Evolutionary conservation across 192 early-diverging fungal species (phyloP).

Genomic region (Gigaspora rosea): DNA sequence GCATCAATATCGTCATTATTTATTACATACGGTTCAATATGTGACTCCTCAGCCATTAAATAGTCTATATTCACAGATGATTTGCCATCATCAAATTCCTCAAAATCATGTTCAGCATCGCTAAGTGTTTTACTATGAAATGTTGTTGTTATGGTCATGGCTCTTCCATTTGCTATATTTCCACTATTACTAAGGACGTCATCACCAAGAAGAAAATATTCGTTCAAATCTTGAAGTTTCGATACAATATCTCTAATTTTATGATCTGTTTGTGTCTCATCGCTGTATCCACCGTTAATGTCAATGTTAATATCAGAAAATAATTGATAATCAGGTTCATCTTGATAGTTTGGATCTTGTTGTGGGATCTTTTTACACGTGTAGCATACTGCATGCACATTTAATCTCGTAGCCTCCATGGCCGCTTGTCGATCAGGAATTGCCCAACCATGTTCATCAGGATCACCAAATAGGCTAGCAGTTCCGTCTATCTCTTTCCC

Average conservation of each 20-base stretch:
- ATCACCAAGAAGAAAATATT: conserved; percentile 21
- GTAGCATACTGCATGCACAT: conserved; percentile 46
- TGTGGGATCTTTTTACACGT: conserved; percentile 14
- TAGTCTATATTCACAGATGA: too few relatives aligned
- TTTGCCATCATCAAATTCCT: not conserved
- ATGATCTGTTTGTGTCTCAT: conserved; percentile 12
- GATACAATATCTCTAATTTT: conserved; percentile 11
- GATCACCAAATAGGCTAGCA: conserved; percentile 10
- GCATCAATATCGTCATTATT: not conserved
- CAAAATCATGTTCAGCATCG: conserved; percentile 21
- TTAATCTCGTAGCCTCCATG: conserved; percentile 41
- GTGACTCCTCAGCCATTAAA: not conserved
- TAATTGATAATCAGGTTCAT: conserved; percentile 3
- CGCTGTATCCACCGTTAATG: not conserved
- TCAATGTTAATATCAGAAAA: not conserved
- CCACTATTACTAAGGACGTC: conserved; percentile 9
- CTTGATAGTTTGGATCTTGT: not conserved
- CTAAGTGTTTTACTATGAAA: conserved; percentile 14
- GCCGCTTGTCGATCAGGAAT: conserved; percentile 33
- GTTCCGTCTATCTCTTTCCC: conserved; percentile 28
- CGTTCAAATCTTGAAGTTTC: conserved; percentile 24
- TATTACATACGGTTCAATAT: not conserved
- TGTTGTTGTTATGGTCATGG: conserved; percentile 14
- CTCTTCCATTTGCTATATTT: not conserved
- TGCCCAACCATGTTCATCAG: conserved; percentile 38